Evolutionary conservation across 1,284 basidiomycete species (phyloP).

Genomic region (Mycena citricolor): DNA sequence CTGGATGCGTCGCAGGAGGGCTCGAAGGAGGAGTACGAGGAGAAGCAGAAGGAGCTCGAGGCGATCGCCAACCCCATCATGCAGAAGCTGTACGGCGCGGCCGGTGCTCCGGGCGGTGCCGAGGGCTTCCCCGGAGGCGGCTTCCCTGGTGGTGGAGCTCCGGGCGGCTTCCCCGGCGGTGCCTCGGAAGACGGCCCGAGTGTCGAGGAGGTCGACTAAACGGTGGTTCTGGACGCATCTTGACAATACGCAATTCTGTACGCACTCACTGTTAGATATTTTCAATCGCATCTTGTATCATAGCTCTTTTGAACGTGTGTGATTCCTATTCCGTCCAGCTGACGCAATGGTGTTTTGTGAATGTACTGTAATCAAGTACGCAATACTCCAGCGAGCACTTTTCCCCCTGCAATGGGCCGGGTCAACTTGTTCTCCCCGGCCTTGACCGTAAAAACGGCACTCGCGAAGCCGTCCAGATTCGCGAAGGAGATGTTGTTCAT

Average conservation of each 20-base stretch:
- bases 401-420: constrained; percentile 56
- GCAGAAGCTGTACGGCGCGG: constrained; percentile 86
- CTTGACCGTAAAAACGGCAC: constrained; percentile 46
- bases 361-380: too few species aligned
- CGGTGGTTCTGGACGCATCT: too few species aligned
- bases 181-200: constrained; percentile 44
- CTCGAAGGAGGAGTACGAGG: constrained; percentile 93
- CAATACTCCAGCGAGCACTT: constrained; percentile 42
- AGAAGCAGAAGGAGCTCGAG: constrained; percentile 94
- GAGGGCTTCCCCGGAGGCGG: constrained; percentile 39
- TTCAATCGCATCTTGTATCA: too few species aligned
- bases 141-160: constrained; percentile 52
- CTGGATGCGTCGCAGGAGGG: constrained; percentile 88
- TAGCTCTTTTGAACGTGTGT: too few species aligned
- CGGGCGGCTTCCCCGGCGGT: constrained; percentile 52
- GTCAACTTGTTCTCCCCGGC: constrained; percentile 49
- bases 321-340: too few species aligned
- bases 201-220: constrained; percentile 49
- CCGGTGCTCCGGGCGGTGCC: constrained; percentile 54
- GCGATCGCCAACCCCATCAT: constrained; percentile 90
- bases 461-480: constrained; percentile 51
- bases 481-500: constrained; percentile 54
- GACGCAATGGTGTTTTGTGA: too few species aligned
- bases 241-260: too few species aligned
- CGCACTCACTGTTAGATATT: too few species aligned